Evolutionary conservation across 257 asterid species (phyloP), one percentile per base, ranked within the genome.

Genomic region (Solanum ossicruentum): DNA sequence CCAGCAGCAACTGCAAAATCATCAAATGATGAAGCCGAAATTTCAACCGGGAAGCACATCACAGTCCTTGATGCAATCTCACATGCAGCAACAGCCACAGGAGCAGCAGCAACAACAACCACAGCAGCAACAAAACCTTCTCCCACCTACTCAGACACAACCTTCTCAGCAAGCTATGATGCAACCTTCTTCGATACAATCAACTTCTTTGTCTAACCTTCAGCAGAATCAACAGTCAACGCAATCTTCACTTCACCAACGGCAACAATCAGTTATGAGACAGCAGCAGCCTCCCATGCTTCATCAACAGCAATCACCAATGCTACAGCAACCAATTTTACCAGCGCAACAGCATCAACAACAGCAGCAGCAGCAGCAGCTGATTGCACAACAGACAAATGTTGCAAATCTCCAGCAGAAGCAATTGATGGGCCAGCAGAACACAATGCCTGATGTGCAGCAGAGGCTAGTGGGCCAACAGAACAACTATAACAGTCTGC

Each of bases 401-500:
- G 86, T 90, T 84, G 85, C 92, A 61, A 91, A 87, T 92, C 91
- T 95, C 89, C 97, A 93, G 87, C 97, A 92, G 88, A 94, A 90
- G 86, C 97, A 92, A 91, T 86, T 92, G 89, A 90, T 92, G 84
- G 91, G 93, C 84, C 99, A 96, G 84, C 96, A 91, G 82, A 93
- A 91, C 83, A 80, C 85, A 81, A 91, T 93, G 84, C 90, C 93
- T 73, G 99, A 96, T 87, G 82, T 92, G 84, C 98, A 89, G 47
- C 98, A 93, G 87, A 92, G 98, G 92, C 87, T 97, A 90, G 90
- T 93, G 63, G 88, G 90, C 56, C 98, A 97, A 92, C 98, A 92
- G 91, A 92, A 85, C 86, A 93, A 87, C 86, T 89, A 90, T 75
- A 84, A 92, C 55, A 91, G 88, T 87, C 86, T 94, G 90, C 98